These are phyloP conservation scores for Diospyros kaki DNA, from an alignment of 148 eudicot species.

Conservation along the genomic window DNA sequence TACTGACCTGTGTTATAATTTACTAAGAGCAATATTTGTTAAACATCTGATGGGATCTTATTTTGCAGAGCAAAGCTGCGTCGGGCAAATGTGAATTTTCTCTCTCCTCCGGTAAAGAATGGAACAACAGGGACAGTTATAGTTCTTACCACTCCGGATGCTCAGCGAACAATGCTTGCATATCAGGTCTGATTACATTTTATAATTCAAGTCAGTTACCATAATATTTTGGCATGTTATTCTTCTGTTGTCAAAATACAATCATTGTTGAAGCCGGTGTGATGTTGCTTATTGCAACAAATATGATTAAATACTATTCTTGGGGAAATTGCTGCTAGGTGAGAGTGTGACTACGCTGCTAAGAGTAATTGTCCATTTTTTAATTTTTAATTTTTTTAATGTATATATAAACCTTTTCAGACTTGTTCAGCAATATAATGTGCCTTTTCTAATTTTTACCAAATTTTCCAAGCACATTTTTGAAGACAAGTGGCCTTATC, in stretches of 20 bases:
- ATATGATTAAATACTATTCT: no score
- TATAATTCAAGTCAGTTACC: background rate
- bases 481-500: no score
- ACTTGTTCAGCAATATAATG: no score
- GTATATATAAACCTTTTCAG: no score
- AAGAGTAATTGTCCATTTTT: no score
- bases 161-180: conserved; percentile 99
- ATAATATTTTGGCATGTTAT: background rate
- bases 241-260: background rate
- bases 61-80: conserved; percentile 63
- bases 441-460: no score
- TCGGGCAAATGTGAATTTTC: conserved; percentile 88
- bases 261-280: background rate
- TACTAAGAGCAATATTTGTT: background rate
- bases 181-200: conserved; percentile 55
- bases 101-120: conserved; percentile 85
- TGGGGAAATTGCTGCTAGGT: no score
- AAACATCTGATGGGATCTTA: background rate
- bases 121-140: conserved; percentile 98
- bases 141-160: conserved; percentile 96
- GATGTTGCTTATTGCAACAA: background rate
- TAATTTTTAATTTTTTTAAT: no score
- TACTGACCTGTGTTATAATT: background rate
- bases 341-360: no score
- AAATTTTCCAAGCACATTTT: no score